These are phyloP conservation scores for Oenanthe sinensis DNA, from an alignment of 129 eudicot genomes.

Conservation along the genomic window DNA sequence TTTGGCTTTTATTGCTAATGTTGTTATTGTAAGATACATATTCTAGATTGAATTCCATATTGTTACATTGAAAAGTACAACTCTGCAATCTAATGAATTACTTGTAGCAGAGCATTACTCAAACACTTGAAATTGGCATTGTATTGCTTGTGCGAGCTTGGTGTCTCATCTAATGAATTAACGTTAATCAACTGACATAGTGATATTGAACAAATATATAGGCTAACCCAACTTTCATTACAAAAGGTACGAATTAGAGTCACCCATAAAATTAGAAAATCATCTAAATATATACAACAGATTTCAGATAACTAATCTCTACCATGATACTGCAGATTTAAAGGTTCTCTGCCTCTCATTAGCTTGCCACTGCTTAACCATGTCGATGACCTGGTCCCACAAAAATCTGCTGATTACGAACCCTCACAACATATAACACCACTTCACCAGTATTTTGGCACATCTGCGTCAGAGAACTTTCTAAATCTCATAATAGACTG, in stretches of 20 bases:
- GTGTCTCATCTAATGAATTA: neutral
- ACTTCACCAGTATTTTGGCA: neutral
- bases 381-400: neutral
- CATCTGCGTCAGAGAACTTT: too few relatives aligned
- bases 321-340: neutral
- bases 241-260: neutral
- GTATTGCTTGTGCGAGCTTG: constrained; percentile 18
- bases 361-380: neutral
- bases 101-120: constrained; percentile 27
- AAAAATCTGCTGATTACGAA: too few relatives aligned
- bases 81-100: neutral
- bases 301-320: neutral
- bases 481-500: too few relatives aligned
- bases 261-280: too few relatives aligned
- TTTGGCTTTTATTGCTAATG: neutral
- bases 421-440: neutral
- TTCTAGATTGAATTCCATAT: neutral
- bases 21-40: neutral
- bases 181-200: neutral
- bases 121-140: constrained; percentile 19
- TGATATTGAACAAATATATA: neutral
- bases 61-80: neutral
- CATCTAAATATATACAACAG: neutral
- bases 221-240: too few relatives aligned
- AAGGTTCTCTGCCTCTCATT: neutral